Percentiles rank a stretch among this genome's conserved stretches.
Conservation (phyloP, 2,329 filamentous ascomycete species). For the Macrophomina phaseolina region DNA sequence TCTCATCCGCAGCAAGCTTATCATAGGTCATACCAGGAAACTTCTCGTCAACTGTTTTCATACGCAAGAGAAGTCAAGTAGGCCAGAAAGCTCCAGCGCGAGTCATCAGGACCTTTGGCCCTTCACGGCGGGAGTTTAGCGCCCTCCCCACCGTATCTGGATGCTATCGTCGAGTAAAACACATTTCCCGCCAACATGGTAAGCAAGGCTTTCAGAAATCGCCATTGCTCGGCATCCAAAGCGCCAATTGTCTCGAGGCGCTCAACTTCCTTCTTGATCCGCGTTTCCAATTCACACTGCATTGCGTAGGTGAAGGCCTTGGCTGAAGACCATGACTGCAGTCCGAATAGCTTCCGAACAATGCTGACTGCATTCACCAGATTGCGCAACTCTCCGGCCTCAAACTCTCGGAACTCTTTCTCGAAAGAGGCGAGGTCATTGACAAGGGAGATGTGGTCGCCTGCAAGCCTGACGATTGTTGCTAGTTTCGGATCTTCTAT, state of each 20-base stretch:
- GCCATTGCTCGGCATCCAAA: neutral
- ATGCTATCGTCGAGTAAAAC: constrained; percentile 1
- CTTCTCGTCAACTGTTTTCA: no score
- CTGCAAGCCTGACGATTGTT: neutral
- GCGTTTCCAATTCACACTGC: neutral
- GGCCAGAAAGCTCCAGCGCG: neutral
- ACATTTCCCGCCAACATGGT: neutral
- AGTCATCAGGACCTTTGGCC: neutral
- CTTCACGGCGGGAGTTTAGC: neutral
- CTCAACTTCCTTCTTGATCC: neutral
- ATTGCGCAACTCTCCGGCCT: neutral
- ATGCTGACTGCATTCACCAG: neutral
- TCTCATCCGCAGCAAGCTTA: no score
- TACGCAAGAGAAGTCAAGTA: no score
- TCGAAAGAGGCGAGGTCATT: constrained; percentile 6
- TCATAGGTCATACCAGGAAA: no score
- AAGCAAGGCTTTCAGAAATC: neutral
- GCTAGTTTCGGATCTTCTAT: neutral
- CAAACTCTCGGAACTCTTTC: neutral
- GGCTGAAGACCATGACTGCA: neutral
- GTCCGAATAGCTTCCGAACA: neutral
- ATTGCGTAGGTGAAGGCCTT: constrained; percentile 1
- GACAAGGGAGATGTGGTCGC: neutral
- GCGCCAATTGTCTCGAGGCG: neutral
- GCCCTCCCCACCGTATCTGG: neutral